Evolutionary conservation across 306 rosid species (phyloP), one percentile per base, ranked within the genome.

Genomic region (Adenanthera pavonina): DNA sequence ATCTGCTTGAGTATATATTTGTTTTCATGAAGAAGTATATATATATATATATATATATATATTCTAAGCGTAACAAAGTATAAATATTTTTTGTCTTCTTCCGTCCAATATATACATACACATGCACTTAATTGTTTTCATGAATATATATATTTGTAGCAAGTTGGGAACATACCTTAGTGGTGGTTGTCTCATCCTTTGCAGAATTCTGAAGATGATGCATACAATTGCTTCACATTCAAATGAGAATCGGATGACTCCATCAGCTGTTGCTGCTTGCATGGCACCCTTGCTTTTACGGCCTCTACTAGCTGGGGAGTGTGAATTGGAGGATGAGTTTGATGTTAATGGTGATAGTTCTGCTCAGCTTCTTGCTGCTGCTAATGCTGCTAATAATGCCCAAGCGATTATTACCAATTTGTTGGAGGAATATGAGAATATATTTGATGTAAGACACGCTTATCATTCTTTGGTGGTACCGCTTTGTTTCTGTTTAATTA

Each of bases 261-360:
- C 94, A 73, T 93, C 99, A 81, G 99, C 99, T 71, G 97, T 96
- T 83, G 97, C 99, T 89, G 98, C 99, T 81, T 96, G 99, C 92
- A 96, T 96, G 99, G 98, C 99, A 43, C 99, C 99, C 74, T 92
- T 96, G 88, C 98, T 96, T 57, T 91, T 96, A 75, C 89, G 99
- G 48, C 98, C 99, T 89, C 76, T 96, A 64, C 92, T 96, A 81
- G 97, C 98, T 34, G 98, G 99, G 15, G 98, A 96, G 85, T 96
- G 97, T 87, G 99, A 93, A 84, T 70, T 96, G 78, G 99, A 96
- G 84, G 99, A 92, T 85, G 98, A 96, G 43, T 96, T 96, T 86
- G 97, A 93, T 85, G 82, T 68, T 33, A 93, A 79, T 78, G 98
- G 99, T 69, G 99, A 93, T 87, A 92, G 86, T 86, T 96, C 99